Base-by-base conservation (phyloP, 2,329 filamentous ascomycete genomes). In the Ascochyta clinopodiicola region DNA sequence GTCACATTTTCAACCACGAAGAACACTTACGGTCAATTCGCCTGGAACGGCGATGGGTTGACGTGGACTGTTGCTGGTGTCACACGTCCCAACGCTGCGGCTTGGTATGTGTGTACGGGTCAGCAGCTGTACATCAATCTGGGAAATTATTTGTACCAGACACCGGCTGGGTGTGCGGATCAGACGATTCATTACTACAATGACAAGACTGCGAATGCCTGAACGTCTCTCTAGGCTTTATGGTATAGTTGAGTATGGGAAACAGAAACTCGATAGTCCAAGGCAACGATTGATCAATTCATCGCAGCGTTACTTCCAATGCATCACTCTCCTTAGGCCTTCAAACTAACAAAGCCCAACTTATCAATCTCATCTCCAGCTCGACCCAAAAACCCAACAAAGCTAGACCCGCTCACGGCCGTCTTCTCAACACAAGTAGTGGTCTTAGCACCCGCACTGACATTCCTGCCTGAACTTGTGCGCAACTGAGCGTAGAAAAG, bases 141-240 rank as follows among this genome's bases (percentile, higher is more conserved):
- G 50, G 84, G 85, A 0, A 82, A 82, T 13, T 87, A 86, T 64
- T 73, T 74, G 24, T 87, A 86, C 64, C 74, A 82, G 71, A 87
- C 84, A 10, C 84, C 84, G 0, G 69, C 73, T 3, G 84, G 84
- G 3, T 87, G 84, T 72, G 77, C 78, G 27, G 84, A 87, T 74
- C 80, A 86, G 73, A 87, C 84, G 61, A 74, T 75, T 66, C 73
- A 75, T 62, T 76, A 73, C 47, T 76, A 76, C 36, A 74, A 75
- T 38, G 73, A 74, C 51, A 67, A 66, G 62, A 70, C 61, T 32
- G 72, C 73, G 50, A 74, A 74, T 45, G 58, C 61, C 31, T 64
- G 57, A 44, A 32, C 10, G 12, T 31, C 3, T 31, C 29, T 13
- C 12, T 31, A 13, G 29, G 6, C 4, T 1, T 31, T 5, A 10